These are phyloP conservation scores for Lipomyces chichibuensis DNA, from an alignment of 805 yeast species.

Conservation along the genomic window DNA sequence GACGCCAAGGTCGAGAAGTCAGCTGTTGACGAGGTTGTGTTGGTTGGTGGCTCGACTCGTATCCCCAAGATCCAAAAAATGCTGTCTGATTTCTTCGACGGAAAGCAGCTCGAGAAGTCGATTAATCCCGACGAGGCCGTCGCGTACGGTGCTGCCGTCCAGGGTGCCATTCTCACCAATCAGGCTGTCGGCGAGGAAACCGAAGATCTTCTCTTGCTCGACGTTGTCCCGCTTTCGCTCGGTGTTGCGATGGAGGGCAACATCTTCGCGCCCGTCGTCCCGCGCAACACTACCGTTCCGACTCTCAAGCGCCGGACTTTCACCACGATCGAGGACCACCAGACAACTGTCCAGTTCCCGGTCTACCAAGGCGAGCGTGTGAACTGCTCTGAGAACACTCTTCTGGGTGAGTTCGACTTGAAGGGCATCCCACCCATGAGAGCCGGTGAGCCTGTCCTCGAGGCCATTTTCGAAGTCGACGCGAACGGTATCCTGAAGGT, in stretches of 20 bases:
- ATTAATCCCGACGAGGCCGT: constrained; percentile 99
- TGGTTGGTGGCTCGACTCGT: constrained; percentile 99
- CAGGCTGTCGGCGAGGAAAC: constrained; percentile 87
- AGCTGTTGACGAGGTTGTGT: constrained; percentile 88
- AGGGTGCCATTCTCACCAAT: constrained; percentile 98
- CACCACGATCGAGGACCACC: constrained; percentile 98
- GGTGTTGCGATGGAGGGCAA: constrained; percentile 99
- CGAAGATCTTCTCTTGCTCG: constrained; percentile 92
- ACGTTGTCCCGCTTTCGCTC: constrained; percentile 96
- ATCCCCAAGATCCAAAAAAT: constrained; percentile 97
- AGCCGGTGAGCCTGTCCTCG: constrained; percentile 99
- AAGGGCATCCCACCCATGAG: constrained; percentile 97
- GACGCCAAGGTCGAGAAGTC: constrained; percentile 85
- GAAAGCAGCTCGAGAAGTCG: constrained; percentile 94
- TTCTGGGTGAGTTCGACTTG: constrained; percentile 97
- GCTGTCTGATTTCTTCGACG: constrained; percentile 92
- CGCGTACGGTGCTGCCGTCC: constrained; percentile 99
- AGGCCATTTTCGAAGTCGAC: constrained; percentile 98
- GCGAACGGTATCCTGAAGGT: constrained; percentile 99
- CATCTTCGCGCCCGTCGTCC: constrained; percentile 97
- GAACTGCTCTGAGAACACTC: constrained; percentile 95
- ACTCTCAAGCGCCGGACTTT: constrained; percentile 98
- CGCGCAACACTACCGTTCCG: constrained; percentile 99
- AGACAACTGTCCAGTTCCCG: constrained; percentile 98
- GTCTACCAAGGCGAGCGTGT: constrained; percentile 99